Base-by-base conservation (phyloP, 495 filamentous ascomycete species). In the Elaphomyces granulatus region DNA sequence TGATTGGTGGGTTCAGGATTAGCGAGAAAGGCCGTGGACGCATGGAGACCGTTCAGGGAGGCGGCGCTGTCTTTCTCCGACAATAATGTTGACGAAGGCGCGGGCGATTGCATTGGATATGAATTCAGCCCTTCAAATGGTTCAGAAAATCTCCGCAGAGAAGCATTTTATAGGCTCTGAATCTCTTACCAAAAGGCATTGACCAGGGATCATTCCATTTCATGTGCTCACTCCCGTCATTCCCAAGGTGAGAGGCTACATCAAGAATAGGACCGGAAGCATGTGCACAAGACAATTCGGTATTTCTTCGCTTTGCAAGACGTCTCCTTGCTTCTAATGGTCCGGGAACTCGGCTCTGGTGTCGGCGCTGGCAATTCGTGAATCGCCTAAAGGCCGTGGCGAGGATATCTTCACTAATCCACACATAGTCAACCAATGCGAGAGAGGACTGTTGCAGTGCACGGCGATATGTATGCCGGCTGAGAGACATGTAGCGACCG, bases 251-350 rank as follows among this genome's bases (percentile, higher is more conserved):
- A 48, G 51, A 55, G 10, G 55, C 58, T 33, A 67, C 54, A 47
- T 66, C 59, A 18, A 60, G 58, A 26, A 45, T 38, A 3, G 56
- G 41, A 0, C 50, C 56, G 9, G 42, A 18, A 6, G 50, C 52
- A 14, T 45, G 58, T 16, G 60, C 33, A 3, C 59, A 53, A 20
- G 67, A 63, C 3, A 73, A 37, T 2, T 60, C 65, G 32, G 67
- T 63, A 46, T 70, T 74, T 21, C 62, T 54, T 37, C 72, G 52
- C 49, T 60, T 71, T 4, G 68, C 61, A 40, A 67, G 51, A 30
- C 73, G 60, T 49, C 66, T 63, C 34, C 68, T 60, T n/a, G 71
- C 71, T 52, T 77, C 73, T 51, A 77, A 51, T 36, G 73, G 73
- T 1, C 73, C 73, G n/a, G 73, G 72, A 1, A 68, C 65, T 23